Conservation (phyloP, 2,329 filamentous ascomycete genomes). For the Nemania sp. region DNA sequence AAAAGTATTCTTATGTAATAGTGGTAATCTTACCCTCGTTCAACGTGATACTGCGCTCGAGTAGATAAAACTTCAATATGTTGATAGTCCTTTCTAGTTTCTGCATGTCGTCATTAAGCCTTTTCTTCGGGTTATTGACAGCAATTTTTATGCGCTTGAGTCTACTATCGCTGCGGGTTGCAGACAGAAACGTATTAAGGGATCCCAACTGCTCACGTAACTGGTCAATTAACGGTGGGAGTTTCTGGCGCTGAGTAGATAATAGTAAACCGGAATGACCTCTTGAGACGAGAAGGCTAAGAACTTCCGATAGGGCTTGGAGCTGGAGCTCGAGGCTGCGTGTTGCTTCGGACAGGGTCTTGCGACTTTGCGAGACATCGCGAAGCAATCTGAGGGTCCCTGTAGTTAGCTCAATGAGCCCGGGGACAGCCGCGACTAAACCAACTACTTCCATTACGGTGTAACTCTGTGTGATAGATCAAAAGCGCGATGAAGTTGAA, state of each 20-base stretch:
- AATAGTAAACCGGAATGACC: neutral
- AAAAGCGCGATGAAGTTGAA: neutral
- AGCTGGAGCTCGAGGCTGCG: neutral
- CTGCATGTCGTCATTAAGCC: neutral
- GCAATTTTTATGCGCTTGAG: constrained; percentile 3
- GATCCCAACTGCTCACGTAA: neutral
- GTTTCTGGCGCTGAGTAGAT: neutral
- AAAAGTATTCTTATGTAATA: neutral
- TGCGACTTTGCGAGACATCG: neutral
- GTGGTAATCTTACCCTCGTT: neutral
- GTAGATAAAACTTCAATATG: constrained; percentile 11
- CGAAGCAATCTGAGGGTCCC: neutral
- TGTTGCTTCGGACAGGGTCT: neutral
- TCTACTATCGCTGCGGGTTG: neutral
- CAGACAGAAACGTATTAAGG: neutral
- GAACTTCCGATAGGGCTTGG: neutral
- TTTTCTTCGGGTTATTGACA: neutral
- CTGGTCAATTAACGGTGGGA: neutral
- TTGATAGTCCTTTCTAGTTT: neutral
- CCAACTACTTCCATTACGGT: neutral
- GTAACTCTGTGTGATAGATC: neutral
- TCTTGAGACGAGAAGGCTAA: neutral
- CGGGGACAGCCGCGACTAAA: neutral
- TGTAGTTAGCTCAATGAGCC: neutral
- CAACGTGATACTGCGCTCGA: neutral